Conservation (phyloP, 208 protist species). For the Borovskyia barvae region DNA sequence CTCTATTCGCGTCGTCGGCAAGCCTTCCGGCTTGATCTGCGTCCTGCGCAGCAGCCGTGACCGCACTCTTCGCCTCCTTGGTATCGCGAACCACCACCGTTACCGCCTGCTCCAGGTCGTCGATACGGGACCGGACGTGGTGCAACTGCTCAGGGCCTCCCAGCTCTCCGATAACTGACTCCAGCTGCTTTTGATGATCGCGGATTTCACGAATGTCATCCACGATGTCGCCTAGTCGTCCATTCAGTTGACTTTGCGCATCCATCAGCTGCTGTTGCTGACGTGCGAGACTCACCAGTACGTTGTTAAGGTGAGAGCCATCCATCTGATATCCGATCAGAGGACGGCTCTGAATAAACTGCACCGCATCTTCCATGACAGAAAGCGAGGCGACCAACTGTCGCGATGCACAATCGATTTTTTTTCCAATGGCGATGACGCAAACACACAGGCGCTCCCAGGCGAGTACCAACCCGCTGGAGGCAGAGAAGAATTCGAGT, state of each 20-base stretch:
- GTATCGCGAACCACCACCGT: constrained; percentile 34
- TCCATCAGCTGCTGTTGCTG: constrained; percentile 59
- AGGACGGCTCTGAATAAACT: constrained; percentile 77
- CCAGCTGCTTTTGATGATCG: constrained; percentile 42
- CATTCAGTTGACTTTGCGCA: constrained; percentile 28
- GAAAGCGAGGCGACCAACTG: too few species aligned
- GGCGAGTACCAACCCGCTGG: too few species aligned
- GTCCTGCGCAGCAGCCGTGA: constrained; percentile 31
- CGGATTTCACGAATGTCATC: constrained; percentile 40
- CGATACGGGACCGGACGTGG: constrained; percentile 36
- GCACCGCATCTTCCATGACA: constrained; percentile 58
- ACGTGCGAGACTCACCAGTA: constrained; percentile 58
- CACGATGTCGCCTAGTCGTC: constrained; percentile 44
- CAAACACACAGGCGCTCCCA: too few species aligned
- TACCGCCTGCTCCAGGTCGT: constrained; percentile 50
- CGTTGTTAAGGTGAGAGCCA: constrained; percentile 69
- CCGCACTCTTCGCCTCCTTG: constrained; percentile 34
- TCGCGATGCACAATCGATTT: too few species aligned
- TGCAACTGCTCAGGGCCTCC: constrained; percentile 33
- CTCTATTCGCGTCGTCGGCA: constrained; percentile 46
- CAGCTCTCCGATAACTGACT: constrained; percentile 36
- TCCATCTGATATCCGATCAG: constrained; percentile 85
- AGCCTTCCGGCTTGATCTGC: constrained; percentile 49
- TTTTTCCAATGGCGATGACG: too few species aligned
- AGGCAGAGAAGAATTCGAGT: not conserved